Percentiles rank a stretch among this genome's conserved stretches.
phyloP scores from a whole-genome alignment of 148 eudicot species.

The Nepenthes mirabilis region DNA sequence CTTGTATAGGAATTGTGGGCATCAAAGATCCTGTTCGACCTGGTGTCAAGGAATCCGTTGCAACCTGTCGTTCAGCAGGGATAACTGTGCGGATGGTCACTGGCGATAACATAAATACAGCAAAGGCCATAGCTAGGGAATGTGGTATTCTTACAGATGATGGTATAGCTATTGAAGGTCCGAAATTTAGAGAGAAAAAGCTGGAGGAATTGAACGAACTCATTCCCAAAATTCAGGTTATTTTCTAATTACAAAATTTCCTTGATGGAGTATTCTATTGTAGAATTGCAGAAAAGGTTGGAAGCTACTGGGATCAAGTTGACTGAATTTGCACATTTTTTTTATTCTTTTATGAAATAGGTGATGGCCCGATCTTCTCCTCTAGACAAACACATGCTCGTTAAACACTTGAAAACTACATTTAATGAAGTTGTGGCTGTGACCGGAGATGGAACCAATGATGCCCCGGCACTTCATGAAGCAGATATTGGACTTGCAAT shows the following conservation, averaged over 20 bases:
- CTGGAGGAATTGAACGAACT: slow-evolving; percentile 10
- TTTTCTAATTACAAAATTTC: background rate
- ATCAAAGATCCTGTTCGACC: slow-evolving; percentile 30
- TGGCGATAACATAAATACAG: slow-evolving; percentile 26
- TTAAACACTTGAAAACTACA: slow-evolving; percentile 29
- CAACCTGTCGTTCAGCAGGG: slow-evolving; percentile 20
- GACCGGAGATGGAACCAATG: slow-evolving; percentile 63
- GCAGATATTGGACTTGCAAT: slow-evolving; percentile 64
- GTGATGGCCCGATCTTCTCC: slow-evolving; percentile 62
- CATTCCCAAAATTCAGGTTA: slow-evolving; percentile 12
- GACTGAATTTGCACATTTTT: background rate
- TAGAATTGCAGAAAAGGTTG: background rate
- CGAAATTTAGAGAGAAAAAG: slow-evolving; percentile 8
- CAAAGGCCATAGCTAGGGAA: slow-evolving; percentile 28
- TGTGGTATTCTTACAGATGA: slow-evolving; percentile 22
- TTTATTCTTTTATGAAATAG: slow-evolving; percentile 11
- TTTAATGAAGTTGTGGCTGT: slow-evolving; percentile 50
- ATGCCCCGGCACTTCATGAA: slow-evolving; percentile 62
- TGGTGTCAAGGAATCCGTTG: slow-evolving; percentile 23
- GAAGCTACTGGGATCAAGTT: background rate
- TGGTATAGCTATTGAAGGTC: slow-evolving; percentile 13
- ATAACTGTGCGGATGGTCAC: slow-evolving; percentile 24
- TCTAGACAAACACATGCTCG: slow-evolving; percentile 49
- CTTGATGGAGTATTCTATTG: too few relatives aligned
- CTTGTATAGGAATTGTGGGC: slow-evolving; percentile 20